These are phyloP conservation scores for Dovyalis caffra DNA, from an alignment of 345 rosid species.

Conservation along the genomic window DNA sequence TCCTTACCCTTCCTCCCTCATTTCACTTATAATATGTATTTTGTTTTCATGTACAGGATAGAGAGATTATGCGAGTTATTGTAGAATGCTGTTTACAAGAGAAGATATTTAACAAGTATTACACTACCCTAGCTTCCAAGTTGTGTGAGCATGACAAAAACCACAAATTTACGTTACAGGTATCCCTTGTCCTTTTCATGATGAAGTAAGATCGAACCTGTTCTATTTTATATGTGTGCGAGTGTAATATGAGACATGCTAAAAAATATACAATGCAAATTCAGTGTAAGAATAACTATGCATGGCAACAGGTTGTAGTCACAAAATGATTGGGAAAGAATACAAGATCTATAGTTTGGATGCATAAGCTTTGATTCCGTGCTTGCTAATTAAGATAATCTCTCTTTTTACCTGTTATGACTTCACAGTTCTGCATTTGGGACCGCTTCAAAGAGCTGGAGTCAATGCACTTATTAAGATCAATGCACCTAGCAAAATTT, in stretches of 20 bases:
- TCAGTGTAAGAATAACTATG: no score
- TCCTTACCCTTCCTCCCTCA: neutral
- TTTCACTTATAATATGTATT: neutral
- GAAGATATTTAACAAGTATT: conserved; percentile 82
- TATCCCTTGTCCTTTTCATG: conserved; percentile 16
- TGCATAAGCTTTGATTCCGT: neutral
- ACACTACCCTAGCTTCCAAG: conserved; percentile 69
- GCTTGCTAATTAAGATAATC: neutral
- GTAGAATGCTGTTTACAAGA: conserved; percentile 88
- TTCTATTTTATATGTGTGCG: no score
- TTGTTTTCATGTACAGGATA: conserved; percentile 48
- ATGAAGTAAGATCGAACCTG: no score
- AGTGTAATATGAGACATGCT: no score
- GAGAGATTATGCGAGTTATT: conserved; percentile 90
- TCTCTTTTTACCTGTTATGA: neutral
- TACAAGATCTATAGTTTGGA: neutral
- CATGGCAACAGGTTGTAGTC: no score
- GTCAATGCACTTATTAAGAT: conserved; percentile 63
- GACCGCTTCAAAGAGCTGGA: conserved; percentile 87
- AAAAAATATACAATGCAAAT: no score
- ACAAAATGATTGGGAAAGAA: neutral
- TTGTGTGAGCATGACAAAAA: conserved; percentile 84
- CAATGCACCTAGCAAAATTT: conserved; percentile 86
- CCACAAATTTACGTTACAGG: conserved; percentile 89
- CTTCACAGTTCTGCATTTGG: conserved; percentile 74